Evolutionary conservation across 768 basidiomycete species (phyloP).

Genomic region (Collybia mongolica): DNA sequence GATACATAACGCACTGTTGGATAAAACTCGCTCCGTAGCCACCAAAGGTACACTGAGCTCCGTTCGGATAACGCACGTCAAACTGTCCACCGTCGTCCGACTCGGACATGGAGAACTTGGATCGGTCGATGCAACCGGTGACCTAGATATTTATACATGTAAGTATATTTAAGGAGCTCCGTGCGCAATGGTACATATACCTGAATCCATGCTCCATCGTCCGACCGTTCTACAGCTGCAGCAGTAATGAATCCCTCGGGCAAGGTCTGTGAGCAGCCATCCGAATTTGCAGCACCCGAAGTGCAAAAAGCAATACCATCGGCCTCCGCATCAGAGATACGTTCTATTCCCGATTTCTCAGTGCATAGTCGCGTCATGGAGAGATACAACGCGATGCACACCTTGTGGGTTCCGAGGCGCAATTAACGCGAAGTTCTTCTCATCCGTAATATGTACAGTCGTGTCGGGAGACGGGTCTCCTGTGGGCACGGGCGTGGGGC

Average conservation of each 20-base stretch:
- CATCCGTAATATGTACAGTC: conserved; percentile 16
- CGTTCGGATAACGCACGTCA: conserved; percentile 49
- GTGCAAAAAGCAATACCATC: conserved; percentile 17
- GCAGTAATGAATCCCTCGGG: conserved; percentile 15
- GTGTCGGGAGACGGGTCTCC: conserved; percentile 17
- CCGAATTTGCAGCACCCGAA: conserved; percentile 4
- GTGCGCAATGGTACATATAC: conserved; percentile 2
- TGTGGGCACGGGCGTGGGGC: conserved; percentile 19
- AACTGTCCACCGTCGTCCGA: conserved; percentile 47
- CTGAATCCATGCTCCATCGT: conserved; percentile 17
- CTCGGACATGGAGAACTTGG: conserved; percentile 13
- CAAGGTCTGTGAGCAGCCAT: conserved; percentile 9
- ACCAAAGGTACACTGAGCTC: conserved; percentile 52
- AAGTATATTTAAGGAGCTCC: no score
- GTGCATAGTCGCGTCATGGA: background rate
- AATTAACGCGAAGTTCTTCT: conserved; percentile 16
- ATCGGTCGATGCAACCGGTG: conserved; percentile 19
- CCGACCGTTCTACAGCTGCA: conserved; percentile 12
- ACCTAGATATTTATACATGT: conserved; percentile 7
- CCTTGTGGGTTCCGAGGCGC: conserved; percentile 12
- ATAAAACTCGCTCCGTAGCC: conserved; percentile 53
- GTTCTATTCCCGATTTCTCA: conserved; percentile 6
- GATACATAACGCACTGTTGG: conserved; percentile 35
- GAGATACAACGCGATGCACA: background rate
- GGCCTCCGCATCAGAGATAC: conserved; percentile 16